Evolutionary conservation across 345 rosid genomes (phyloP).

Genomic region (Geranium brycei): DNA sequence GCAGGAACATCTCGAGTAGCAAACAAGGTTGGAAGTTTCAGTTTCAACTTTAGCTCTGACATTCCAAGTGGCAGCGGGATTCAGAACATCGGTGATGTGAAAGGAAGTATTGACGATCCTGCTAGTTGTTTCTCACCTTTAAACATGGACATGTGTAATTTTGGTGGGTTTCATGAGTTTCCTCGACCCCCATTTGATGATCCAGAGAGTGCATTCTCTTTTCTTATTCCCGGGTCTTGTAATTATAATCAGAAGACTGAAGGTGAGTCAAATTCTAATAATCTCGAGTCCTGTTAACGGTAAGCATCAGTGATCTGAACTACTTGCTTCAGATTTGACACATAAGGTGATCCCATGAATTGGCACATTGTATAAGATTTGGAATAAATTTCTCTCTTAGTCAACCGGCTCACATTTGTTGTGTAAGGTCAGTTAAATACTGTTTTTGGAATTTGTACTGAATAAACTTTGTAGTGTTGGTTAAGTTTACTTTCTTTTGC

Average conservation of each 20-base stretch:
- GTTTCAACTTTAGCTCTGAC: slow-evolving; percentile 24
- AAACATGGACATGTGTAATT: slow-evolving; percentile 59
- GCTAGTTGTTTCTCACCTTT: slow-evolving; percentile 49
- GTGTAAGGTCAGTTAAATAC: too few relatives aligned
- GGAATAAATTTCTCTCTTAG: too few relatives aligned
- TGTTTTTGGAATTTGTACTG: too few relatives aligned
- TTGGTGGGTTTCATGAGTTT: slow-evolving; percentile 79
- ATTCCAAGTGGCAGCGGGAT: slow-evolving; percentile 18
- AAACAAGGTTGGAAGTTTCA: slow-evolving; percentile 24
- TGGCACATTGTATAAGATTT: too few relatives aligned
- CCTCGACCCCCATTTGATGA: slow-evolving; percentile 67
- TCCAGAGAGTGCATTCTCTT: slow-evolving; percentile 60
- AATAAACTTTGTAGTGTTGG: too few relatives aligned
- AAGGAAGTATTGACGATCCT: slow-evolving; percentile 41
- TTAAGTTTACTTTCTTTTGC: too few relatives aligned
- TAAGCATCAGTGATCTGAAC: too few relatives aligned
- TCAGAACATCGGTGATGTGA: slow-evolving; percentile 34
- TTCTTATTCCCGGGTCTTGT: slow-evolving; percentile 55
- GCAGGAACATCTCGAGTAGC: slow-evolving; percentile 26
- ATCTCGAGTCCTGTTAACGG: slow-evolving; percentile 11
- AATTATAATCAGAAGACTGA: slow-evolving; percentile 44
- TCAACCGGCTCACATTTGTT: too few relatives aligned
- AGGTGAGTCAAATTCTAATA: slow-evolving; percentile 30
- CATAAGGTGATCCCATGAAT: too few relatives aligned
- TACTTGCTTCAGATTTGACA: too few relatives aligned